Evolutionary conservation across 257 asterid genomes (phyloP).

Genomic region (Rubia yunnanensis): DNA sequence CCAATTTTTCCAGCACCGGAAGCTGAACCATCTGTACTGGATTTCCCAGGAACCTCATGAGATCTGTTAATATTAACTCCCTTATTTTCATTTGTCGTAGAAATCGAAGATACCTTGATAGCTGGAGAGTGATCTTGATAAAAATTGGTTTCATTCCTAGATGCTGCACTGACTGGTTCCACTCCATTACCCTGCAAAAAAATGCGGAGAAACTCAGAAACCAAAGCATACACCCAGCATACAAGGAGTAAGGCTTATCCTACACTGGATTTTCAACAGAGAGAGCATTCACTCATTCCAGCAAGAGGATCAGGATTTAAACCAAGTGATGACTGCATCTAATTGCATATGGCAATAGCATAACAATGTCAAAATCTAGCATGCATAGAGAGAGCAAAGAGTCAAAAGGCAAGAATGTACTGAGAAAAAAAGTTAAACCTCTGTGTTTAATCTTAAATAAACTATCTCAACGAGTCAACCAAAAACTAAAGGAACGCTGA

Average conservation of each 20-base stretch:
- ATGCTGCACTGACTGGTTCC: conserved; percentile 33
- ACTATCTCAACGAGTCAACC: not conserved
- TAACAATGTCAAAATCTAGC: not conserved
- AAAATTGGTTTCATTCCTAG: conserved; percentile 32
- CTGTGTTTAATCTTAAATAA: too few relatives aligned
- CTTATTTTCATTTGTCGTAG: conserved; percentile 96
- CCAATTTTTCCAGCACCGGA: conserved; percentile 62
- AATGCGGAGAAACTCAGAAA: conserved; percentile 1
- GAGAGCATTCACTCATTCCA: not conserved
- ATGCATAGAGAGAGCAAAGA: not conserved
- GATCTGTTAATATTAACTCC: conserved; percentile 95
- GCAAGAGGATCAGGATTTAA: not conserved
- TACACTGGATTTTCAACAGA: not conserved
- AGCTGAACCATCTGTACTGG: conserved; percentile 95
- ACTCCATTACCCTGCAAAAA: conserved; percentile 52
- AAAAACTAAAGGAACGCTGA: not conserved
- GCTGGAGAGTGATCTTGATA: conserved; percentile 42
- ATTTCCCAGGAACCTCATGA: conserved; percentile 99
- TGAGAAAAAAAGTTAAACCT: not conserved
- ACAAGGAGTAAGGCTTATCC: not conserved
- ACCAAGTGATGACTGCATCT: not conserved
- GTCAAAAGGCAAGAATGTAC: not conserved
- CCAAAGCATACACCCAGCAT: not conserved
- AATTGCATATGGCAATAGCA: not conserved
- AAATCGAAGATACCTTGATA: conserved; percentile 91